These are phyloP conservation scores for Poa pratensis DNA, from an alignment of 176 grass and related monocot genomes.

Conservation along the genomic window DNA sequence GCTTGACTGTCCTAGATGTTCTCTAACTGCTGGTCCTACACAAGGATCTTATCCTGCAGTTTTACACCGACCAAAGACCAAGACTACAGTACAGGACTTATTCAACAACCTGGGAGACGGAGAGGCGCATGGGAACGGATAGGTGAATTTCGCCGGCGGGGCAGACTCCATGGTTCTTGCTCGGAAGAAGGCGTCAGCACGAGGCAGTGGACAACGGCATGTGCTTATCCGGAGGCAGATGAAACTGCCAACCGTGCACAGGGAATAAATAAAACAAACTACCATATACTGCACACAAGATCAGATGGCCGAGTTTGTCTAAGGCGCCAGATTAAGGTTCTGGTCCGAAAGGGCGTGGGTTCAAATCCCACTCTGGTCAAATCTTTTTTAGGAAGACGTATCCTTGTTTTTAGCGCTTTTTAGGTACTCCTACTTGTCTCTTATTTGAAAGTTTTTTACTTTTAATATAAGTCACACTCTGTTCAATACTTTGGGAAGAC, in stretches of 20 bases:
- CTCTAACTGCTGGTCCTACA: too few species aligned
- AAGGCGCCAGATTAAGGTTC: constrained; percentile 84
- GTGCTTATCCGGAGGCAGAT: not conserved
- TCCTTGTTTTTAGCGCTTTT: not conserved
- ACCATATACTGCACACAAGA: not conserved
- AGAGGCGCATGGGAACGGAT: not conserved
- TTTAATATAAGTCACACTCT: too few species aligned
- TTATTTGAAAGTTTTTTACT: too few species aligned
- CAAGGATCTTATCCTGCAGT: too few species aligned
- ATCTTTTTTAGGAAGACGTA: not conserved
- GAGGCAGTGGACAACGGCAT: not conserved
- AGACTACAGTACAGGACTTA: too few species aligned
- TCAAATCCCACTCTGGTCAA: constrained; percentile 93
- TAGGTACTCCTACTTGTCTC: not conserved
- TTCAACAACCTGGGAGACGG: constrained; percentile 38
- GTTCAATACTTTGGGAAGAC: too few species aligned
- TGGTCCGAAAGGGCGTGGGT: constrained; percentile 77
- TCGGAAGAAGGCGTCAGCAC: not conserved
- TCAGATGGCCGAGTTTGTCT: constrained; percentile 88
- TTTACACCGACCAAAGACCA: too few species aligned
- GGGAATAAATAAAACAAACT: too few species aligned
- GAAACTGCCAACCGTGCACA: too few species aligned
- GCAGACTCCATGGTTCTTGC: constrained; percentile 31
- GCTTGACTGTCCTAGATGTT: too few species aligned
- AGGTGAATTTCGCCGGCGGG: not conserved